Evolutionary conservation across 1,139 yeast genomes (phyloP).

Genomic region (Blastobotrys capitulatus): DNA sequence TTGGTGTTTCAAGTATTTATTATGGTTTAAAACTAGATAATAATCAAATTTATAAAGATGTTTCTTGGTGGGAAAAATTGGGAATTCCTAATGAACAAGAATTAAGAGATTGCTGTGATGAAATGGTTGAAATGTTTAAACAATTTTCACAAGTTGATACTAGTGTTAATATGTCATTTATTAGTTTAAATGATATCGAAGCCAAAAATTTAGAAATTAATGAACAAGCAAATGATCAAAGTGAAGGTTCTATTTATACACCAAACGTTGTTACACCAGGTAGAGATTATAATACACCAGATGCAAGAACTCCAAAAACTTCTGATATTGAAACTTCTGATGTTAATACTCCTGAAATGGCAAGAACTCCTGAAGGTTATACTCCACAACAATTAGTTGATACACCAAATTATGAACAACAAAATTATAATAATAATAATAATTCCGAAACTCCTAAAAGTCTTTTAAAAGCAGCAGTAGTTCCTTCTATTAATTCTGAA

Average conservation of each 20-base stretch:
- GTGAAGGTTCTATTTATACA: not conserved
- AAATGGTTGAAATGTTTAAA: not conserved
- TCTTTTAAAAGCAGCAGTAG: no score
- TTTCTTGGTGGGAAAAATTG: conserved; percentile 3
- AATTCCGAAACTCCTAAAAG: no score
- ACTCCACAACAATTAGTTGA: no score
- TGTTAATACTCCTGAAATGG: not conserved
- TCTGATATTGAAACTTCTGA: not conserved
- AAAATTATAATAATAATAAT: no score
- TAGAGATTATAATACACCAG: not conserved
- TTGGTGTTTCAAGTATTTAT: conserved; percentile 38
- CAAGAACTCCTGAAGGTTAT: no score
- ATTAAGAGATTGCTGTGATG: not conserved
- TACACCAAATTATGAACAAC: no score
- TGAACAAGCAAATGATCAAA: not conserved
- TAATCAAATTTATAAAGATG: not conserved
- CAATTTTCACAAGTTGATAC: not conserved
- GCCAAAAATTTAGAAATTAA: not conserved
- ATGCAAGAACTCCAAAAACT: not conserved
- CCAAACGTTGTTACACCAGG: not conserved
- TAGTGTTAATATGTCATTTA: no score
- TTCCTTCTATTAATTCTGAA: no score
- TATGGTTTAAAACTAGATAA: conserved; percentile 26
- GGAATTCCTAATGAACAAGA: not conserved
- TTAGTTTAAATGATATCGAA: not conserved